Conservation (phyloP, 2,329 filamentous ascomycete species). For the Beauveria medogensis region DNA sequence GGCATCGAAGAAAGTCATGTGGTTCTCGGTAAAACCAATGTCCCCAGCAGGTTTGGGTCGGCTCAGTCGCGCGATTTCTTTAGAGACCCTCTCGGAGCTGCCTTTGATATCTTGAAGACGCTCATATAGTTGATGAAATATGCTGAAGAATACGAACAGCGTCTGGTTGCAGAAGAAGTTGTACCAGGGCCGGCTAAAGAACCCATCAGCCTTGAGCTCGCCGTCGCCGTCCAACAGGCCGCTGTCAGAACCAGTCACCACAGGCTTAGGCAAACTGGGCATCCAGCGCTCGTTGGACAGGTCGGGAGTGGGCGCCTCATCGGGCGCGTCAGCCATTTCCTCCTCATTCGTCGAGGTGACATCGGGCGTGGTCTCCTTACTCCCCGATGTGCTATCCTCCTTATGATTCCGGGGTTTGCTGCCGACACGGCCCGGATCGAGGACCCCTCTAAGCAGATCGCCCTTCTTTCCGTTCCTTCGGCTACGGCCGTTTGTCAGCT, state of each 20-base stretch:
- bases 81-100: constrained; percentile 62
- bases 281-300: constrained; percentile 58
- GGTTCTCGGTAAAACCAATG: constrained; percentile 75
- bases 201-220: constrained; percentile 66
- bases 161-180: constrained; percentile 88
- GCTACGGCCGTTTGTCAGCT: constrained; percentile 59
- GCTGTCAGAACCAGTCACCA: constrained; percentile 41
- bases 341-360: constrained; percentile 70
- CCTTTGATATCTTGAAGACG: constrained; percentile 78
- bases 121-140: constrained; percentile 85
- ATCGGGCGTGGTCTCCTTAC: constrained; percentile 85
- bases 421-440: constrained; percentile 68
- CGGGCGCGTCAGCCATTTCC: constrained; percentile 55
- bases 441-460: constrained; percentile 74
- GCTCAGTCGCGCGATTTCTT: constrained; percentile 65
- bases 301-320: constrained; percentile 53
- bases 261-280: constrained; percentile 50
- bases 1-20: constrained; percentile 66
- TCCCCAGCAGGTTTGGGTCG: constrained; percentile 73
- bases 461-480: constrained; percentile 69
- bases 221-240: constrained; percentile 46
- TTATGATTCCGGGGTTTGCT: constrained; percentile 65
- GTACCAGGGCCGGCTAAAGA: constrained; percentile 72
- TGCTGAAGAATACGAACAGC: constrained; percentile 89
- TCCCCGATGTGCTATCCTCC: constrained; percentile 70